Conservation (phyloP, 805 yeast genomes). For the Kodamaea fukazawae region DNA sequence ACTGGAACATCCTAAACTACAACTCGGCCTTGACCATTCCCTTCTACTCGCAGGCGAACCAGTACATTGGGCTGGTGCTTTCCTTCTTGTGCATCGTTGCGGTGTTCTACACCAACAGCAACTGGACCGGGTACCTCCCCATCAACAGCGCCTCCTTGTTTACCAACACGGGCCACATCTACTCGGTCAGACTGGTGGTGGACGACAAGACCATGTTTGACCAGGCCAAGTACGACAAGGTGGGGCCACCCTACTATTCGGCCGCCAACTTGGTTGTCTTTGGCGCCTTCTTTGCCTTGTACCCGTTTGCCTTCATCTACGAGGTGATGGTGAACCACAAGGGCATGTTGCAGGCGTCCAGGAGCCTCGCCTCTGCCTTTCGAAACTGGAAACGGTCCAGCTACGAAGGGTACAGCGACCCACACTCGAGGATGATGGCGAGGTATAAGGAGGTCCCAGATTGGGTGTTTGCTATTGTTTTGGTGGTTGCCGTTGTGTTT, state of each 20-base stretch:
- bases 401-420: constrained; percentile 33
- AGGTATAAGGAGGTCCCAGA: constrained; percentile 36
- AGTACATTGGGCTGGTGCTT: constrained; percentile 23
- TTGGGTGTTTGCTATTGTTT: constrained; percentile 25
- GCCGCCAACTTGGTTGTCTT: constrained; percentile 22
- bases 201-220: constrained; percentile 12
- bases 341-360: constrained; percentile 14
- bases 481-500: constrained; percentile 28
- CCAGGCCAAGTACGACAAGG: constrained; percentile 15
- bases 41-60: constrained; percentile 24
- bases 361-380: constrained; percentile 14
- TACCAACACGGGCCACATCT: constrained; percentile 23
- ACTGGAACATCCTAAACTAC: constrained; percentile 23
- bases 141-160: constrained; percentile 21
- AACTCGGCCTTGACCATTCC: constrained; percentile 21
- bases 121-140: constrained; percentile 31
- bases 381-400: constrained; percentile 22
- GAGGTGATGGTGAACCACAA: constrained; percentile 15
- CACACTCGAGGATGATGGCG: constrained; percentile 32
- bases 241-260: constrained; percentile 22
- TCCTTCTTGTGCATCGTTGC: constrained; percentile 25
- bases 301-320: constrained; percentile 25
- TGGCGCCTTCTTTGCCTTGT: constrained; percentile 24
- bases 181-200: constrained; percentile 15
- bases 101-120: constrained; percentile 25